Evolutionary conservation across 306 rosid genomes (phyloP).

Genomic region (Clitoria ternatea): DNA sequence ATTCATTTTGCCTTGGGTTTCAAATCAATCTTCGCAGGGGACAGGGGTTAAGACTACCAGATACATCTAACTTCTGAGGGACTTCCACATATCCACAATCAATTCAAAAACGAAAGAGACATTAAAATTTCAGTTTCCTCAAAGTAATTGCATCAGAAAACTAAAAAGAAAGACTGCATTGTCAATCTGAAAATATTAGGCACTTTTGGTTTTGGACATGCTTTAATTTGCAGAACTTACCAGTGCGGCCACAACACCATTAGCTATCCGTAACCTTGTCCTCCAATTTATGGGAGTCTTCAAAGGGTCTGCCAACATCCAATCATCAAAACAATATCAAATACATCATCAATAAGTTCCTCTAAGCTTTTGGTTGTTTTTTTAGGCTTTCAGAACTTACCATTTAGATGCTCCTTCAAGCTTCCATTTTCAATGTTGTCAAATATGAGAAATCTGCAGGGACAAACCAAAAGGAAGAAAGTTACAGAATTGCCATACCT

Average conservation of each 20-base stretch:
- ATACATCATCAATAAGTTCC: background rate
- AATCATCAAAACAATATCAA: slow-evolving; percentile 22
- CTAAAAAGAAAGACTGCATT: background rate
- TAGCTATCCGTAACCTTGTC: slow-evolving; percentile 73
- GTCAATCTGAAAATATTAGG: slow-evolving; percentile 6
- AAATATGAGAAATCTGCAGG: slow-evolving; percentile 69
- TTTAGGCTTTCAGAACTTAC: slow-evolving; percentile 35
- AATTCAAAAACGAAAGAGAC: background rate
- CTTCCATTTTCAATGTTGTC: slow-evolving; percentile 82
- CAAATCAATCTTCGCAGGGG: background rate
- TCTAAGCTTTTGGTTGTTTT: background rate
- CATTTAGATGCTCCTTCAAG: slow-evolving; percentile 87
- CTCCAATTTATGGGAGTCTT: slow-evolving; percentile 91
- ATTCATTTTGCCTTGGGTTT: background rate
- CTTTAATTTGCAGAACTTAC: slow-evolving; percentile 38
- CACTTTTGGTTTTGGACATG: background rate
- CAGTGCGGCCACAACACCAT: slow-evolving; percentile 81
- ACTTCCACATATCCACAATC: background rate
- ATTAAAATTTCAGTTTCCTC: slow-evolving; percentile 5
- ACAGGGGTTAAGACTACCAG: background rate
- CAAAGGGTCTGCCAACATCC: slow-evolving; percentile 65
- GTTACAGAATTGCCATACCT: slow-evolving; percentile 1
- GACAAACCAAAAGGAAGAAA: background rate
- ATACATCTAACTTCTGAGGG: background rate
- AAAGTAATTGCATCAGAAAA: background rate